A percentile compares a stretch with the other conserved stretches of the same genome.
phyloP scores from a whole-genome alignment of 805 yeast species.

The Barnettozyma wickerhamii region DNA sequence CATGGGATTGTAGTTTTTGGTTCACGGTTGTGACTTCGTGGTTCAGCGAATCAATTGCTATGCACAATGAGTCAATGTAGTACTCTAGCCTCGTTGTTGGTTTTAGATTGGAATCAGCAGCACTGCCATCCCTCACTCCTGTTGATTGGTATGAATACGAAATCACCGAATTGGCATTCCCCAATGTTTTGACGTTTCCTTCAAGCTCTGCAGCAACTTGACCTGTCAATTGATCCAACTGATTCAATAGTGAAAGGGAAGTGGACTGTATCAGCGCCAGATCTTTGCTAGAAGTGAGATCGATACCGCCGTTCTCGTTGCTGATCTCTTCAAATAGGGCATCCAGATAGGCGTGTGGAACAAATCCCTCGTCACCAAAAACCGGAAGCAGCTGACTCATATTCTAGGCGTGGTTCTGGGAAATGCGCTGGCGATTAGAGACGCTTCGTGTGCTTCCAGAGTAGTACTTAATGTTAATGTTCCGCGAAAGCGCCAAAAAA shows the following conservation, averaged over 20 bases:
- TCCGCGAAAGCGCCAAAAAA: no score
- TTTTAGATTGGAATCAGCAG: conserved; percentile 25
- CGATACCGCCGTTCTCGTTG: conserved; percentile 3
- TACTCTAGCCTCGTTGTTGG: conserved; percentile 60
- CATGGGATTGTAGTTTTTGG: not conserved
- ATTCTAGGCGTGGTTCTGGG: not conserved
- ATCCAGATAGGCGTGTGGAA: conserved; percentile 61
- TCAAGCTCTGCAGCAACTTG: conserved; percentile 54
- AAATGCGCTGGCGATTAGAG: not conserved
- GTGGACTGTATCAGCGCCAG: conserved; percentile 38
- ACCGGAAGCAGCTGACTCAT: conserved; percentile 46
- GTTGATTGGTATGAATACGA: conserved; percentile 33
- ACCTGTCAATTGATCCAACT: conserved; percentile 58
- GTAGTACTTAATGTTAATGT: no score
- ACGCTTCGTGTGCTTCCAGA: no score
- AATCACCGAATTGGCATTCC: conserved; percentile 46
- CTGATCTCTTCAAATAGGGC: conserved; percentile 39
- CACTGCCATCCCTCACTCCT: conserved; percentile 4
- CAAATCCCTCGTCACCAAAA: conserved; percentile 66
- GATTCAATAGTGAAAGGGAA: conserved; percentile 49
- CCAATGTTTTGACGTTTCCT: conserved; percentile 42
- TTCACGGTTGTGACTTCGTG: conserved; percentile 35
- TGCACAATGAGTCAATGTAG: conserved; percentile 55
- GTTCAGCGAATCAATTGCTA: conserved; percentile 53
- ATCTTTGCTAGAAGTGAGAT: conserved; percentile 26